Conservation (phyloP, 495 filamentous ascomycete genomes). For the Poronia punctata region DNA sequence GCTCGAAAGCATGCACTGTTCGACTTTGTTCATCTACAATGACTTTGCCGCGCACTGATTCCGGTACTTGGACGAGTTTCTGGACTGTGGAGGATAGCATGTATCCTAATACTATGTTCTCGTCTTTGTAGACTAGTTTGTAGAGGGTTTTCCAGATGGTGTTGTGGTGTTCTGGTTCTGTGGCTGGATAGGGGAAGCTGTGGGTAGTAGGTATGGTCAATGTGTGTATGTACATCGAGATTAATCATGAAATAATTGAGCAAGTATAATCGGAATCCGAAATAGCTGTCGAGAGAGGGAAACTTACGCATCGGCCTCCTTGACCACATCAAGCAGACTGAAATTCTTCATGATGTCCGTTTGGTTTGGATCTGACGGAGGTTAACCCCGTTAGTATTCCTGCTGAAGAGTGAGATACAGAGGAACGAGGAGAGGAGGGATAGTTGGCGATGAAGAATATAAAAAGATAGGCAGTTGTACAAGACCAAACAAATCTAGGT, state of each 20-base stretch:
- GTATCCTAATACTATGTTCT: constrained; percentile 54
- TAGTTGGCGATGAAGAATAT: too few relatives aligned
- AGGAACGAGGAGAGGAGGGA: too few relatives aligned
- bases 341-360: constrained; percentile 6
- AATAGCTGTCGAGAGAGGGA: neutral
- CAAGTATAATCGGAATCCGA: neutral
- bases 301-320: constrained; percentile 58
- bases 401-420: too few relatives aligned
- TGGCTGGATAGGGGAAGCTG: constrained; percentile 64
- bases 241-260: neutral
- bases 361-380: neutral
- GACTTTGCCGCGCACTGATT: constrained; percentile 45
- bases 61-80: constrained; percentile 39
- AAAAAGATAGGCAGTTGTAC: too few relatives aligned
- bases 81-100: constrained; percentile 51
- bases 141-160: constrained; percentile 46
- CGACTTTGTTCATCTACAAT: constrained; percentile 41
- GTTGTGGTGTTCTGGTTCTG: constrained; percentile 44
- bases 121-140: constrained; percentile 32
- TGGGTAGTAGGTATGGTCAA: constrained; percentile 7
- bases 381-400: neutral
- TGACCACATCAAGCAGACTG: constrained; percentile 29
- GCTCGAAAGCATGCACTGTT: constrained; percentile 45
- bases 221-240: neutral
- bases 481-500: too few relatives aligned